Base-by-base conservation (phyloP, 805 yeast genomes). In the Lipomyces sp. region DNA sequence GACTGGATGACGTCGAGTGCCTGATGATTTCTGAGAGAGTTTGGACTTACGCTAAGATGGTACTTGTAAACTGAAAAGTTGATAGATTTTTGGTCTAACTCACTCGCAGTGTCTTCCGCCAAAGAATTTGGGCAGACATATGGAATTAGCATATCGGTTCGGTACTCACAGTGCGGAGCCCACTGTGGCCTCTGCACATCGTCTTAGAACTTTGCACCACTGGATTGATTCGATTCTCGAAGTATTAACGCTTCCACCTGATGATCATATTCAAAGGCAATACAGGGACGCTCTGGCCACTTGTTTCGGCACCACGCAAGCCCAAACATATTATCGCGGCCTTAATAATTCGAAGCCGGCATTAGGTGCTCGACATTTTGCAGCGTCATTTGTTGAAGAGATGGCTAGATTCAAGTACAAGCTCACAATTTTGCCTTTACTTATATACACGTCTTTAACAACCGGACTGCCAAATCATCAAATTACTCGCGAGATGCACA, bases 291-390 rank as follows among this genome's bases (percentile, higher is more conserved):
- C 13, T 11, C n/a, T 51, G 33, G 15, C 18, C 1, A 11, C 33
- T 5, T 51, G 24, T 18, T 51, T 51, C 33, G 18, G 33, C 33
- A 15, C 24, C n/a, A 0, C 54, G n/a, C n/a, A 51, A 10, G 54
- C 54, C 13, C 54, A 51, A 51, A 5, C 33, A 24, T 29, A n/a
- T n/a, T 51, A 51, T 51, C 54, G 54, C 8, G 33, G 54, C 8
- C 30, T 51, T 32, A 32, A 11, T 5, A 51, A 51, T 18, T 29
- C 54, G 15, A 15, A 8, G 33, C 18, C 54, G 10, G 15, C 30
- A 3, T 5, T 1, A 10, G n/a, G 10, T 29, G 11, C 54, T 7
- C 30, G 30, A 1, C 54, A 51, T 51, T 51, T 51, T 51, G 24
- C 15, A 13, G 18, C 54, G 2, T n/a, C n/a, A 10, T 51, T 51